phyloP scores from a whole-genome alignment of 805 yeast species.

The Sungouiozyma intestinalis region DNA sequence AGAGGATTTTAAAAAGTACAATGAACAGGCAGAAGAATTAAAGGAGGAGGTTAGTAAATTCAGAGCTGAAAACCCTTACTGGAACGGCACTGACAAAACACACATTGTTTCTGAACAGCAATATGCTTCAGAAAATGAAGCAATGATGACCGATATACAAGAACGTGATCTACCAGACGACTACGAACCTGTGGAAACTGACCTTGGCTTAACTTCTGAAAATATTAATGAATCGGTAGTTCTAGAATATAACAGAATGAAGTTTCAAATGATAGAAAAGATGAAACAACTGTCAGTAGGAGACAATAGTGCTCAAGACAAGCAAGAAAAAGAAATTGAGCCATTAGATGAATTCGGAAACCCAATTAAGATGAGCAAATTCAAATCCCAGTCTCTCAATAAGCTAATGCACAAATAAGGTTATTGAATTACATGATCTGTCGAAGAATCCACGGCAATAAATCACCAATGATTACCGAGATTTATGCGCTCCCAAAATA shows the following conservation, averaged over 20 bases:
- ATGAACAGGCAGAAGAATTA: slow-evolving; percentile 34
- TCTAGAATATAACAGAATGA: slow-evolving; percentile 44
- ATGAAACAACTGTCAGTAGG: slow-evolving; percentile 20
- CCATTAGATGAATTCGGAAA: slow-evolving; percentile 58
- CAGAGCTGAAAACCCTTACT: slow-evolving; percentile 11
- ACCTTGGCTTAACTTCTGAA: slow-evolving; percentile 13
- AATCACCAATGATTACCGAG: too few species aligned
- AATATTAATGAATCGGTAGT: slow-evolving; percentile 40
- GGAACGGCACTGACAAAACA: not conserved
- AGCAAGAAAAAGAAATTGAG: slow-evolving; percentile 48
- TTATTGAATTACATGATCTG: too few species aligned
- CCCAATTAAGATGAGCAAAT: slow-evolving; percentile 52
- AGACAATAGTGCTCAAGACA: slow-evolving; percentile 18
- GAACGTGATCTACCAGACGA: slow-evolving; percentile 24
- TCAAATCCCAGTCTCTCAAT: slow-evolving; percentile 42
- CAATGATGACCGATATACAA: slow-evolving; percentile 12
- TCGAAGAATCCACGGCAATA: too few species aligned
- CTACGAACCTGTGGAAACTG: slow-evolving; percentile 16
- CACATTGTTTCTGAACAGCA: not conserved
- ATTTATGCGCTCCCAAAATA: too few species aligned
- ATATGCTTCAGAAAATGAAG: not conserved
- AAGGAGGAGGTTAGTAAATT: slow-evolving; percentile 21
- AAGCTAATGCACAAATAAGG: not conserved
- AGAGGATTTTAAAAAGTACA: slow-evolving; percentile 44
- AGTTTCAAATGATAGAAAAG: slow-evolving; percentile 39